Conservation (phyloP, 805 yeast genomes). For the Ogataea corticis region DNA sequence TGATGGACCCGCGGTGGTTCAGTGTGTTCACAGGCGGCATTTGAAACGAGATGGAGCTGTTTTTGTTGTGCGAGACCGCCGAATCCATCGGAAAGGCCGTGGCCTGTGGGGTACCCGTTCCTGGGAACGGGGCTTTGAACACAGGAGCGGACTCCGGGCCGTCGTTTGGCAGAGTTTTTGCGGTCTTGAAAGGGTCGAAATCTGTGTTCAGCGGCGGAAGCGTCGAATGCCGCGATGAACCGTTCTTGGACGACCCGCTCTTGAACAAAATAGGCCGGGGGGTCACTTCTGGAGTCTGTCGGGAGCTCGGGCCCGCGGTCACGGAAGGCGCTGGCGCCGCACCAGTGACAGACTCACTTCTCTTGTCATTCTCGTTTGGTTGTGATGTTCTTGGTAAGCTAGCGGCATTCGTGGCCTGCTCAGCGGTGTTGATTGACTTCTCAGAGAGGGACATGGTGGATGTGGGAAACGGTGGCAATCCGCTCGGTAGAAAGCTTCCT, state of each 20-base stretch:
- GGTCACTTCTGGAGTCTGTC: conserved; percentile 3
- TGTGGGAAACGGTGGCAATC: conserved; percentile 1
- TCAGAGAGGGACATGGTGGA: conserved; percentile 20
- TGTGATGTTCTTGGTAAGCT: neutral
- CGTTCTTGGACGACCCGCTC: conserved; percentile 14
- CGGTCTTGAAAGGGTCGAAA: conserved; percentile 7
- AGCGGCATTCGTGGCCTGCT: conserved; percentile 2
- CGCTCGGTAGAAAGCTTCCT: conserved; percentile 2
- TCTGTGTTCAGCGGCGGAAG: conserved; percentile 27
- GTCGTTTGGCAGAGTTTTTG: neutral
- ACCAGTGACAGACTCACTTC: too few species aligned
- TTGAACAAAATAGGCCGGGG: conserved; percentile 27
- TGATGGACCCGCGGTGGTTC: conserved; percentile 59
- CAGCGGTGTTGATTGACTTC: conserved; percentile 20
- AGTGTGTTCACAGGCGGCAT: conserved; percentile 41
- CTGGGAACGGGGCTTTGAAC: neutral
- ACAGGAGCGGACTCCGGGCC: neutral
- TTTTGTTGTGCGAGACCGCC: conserved; percentile 20
- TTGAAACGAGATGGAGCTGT: conserved; percentile 45
- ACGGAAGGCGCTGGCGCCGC: too few species aligned
- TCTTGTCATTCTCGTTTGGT: neutral
- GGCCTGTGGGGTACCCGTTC: neutral
- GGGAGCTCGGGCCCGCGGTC: too few species aligned
- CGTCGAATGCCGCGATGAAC: conserved; percentile 15
- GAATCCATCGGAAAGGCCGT: conserved; percentile 8